Evolutionary conservation across 805 yeast genomes (phyloP).

Genomic region (Schizosaccharomyces lindneri): DNA sequence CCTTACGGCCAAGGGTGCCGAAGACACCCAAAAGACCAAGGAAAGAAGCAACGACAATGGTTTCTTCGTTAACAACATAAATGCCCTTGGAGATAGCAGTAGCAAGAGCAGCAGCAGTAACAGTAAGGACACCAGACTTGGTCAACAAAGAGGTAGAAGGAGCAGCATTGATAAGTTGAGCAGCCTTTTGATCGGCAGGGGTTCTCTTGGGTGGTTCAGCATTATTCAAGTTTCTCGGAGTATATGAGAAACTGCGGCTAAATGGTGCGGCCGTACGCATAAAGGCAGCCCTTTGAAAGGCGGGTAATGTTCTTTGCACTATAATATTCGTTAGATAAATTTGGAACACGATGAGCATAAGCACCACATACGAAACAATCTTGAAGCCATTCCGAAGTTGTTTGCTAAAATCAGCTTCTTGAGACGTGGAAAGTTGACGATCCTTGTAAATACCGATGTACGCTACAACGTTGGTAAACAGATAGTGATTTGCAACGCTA

Average conservation of each 20-base stretch:
- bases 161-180: constrained; percentile 66
- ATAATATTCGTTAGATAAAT: neutral
- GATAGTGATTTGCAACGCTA: neutral
- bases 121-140: constrained; percentile 87
- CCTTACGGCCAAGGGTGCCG: constrained; percentile 79
- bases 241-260: neutral
- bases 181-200: constrained; percentile 81
- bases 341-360: neutral
- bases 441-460: neutral
- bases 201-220: constrained; percentile 11
- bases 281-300: neutral
- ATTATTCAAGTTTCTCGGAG: neutral
- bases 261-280: neutral
- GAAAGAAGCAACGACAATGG: constrained; percentile 62
- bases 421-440: neutral
- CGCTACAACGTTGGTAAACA: neutral
- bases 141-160: constrained; percentile 77
- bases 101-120: constrained; percentile 79
- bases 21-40: constrained; percentile 46
- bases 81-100: constrained; percentile 87
- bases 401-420: neutral
- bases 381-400: neutral
- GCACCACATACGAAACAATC: neutral
- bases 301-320: neutral
- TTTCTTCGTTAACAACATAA: constrained; percentile 82